Base-by-base conservation (phyloP, 768 basidiomycete species). In the Gymnopilus dilepis region DNA sequence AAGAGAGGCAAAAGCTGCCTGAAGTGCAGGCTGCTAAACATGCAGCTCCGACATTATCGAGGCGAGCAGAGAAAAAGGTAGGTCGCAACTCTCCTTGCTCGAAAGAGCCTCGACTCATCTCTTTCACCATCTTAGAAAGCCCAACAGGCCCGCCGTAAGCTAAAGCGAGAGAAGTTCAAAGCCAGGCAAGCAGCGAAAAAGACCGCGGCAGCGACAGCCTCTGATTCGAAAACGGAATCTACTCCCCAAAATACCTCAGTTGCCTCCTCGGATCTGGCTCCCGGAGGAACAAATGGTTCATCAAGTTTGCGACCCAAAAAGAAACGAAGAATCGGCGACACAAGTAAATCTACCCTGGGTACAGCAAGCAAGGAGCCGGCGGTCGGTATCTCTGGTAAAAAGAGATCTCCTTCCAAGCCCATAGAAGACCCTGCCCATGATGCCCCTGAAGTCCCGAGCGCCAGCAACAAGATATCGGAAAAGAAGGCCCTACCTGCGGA, bases 11-110 rank as follows among this genome's bases (percentile, higher is more conserved):
- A 19, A 68, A 74, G 17, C 63, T 65, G 1, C 63, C 63, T 34
- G 58, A 65, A 8, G 60, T 61, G 33, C 71, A 63, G 41, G 72
- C 64, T 19, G 26, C 17, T 12, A 61, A 59, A 9, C 34, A 37
- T 34, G 73, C 63, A 38, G 73, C 64, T 43, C 17, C 26, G 17
- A 28, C n/a, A n/a, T n/a, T 30, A 26, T 91, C 89, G 2, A 90
- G 85, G 66, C 82, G 89, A 51, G 83, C 83, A 3, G 74, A 83
- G 62, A 91, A 89, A 72, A 82, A 86, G 74, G 91, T 88, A 67
- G 22, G 80, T 60, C 22, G n/a, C 6, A n/a, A 6, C 6, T 47
- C 37, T 38, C 37, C 30, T 6, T 21, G 17, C 15, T 17, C 6
- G 21, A 59, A 28, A 17, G 19, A 33, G 24, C 6, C 3, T n/a